A percentile compares a stretch with the other conserved stretches of the same genome.
phyloP scores from a whole-genome alignment of 2,329 filamentous ascomycete species.

The Exserohilum turcica region DNA sequence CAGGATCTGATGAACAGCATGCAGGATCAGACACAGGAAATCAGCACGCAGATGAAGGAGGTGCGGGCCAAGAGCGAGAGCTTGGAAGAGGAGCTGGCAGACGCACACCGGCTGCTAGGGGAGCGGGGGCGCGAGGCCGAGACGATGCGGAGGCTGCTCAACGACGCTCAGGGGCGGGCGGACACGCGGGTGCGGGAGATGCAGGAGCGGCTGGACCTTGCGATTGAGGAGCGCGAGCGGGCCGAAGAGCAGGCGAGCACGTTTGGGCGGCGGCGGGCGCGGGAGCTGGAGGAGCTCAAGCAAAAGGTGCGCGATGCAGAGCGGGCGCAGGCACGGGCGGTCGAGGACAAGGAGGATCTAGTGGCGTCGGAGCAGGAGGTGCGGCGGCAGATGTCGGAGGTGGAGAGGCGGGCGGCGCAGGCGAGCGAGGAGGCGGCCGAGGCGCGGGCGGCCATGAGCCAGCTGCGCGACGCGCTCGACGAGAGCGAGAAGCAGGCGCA shows the following conservation, averaged over 20 bases:
- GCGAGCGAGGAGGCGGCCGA: conserved; percentile 76
- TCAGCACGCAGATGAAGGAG: conserved; percentile 91
- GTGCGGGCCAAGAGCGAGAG: conserved; percentile 79
- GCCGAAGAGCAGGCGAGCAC: conserved; percentile 88
- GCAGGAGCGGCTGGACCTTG: conserved; percentile 83
- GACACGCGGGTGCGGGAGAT: conserved; percentile 86
- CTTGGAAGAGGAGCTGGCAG: conserved; percentile 87
- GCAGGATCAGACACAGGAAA: conserved; percentile 88
- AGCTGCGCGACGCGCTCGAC: conserved; percentile 80
- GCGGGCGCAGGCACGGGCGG: conserved; percentile 71
- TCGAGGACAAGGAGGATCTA: conserved; percentile 78
- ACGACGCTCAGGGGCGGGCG: conserved; percentile 82
- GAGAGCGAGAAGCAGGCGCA: conserved; percentile 83
- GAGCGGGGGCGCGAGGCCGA: conserved; percentile 92
- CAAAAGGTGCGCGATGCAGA: conserved; percentile 80
- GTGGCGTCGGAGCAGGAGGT: conserved; percentile 75
- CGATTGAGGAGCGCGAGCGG: conserved; percentile 90
- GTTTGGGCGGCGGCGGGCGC: conserved; percentile 72
- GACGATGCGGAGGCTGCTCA: conserved; percentile 88
- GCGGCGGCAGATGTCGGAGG: conserved; percentile 73
- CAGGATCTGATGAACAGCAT: conserved; percentile 88
- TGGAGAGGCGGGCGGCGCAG: conserved; percentile 72
- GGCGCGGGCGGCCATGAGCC: conserved; percentile 74
- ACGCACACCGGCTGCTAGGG: conserved; percentile 82
- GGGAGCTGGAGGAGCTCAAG: conserved; percentile 87